These are phyloP conservation scores for Gelatoporia subvermispora DNA, from an alignment of 768 basidiomycete genomes.

Conservation along the genomic window DNA sequence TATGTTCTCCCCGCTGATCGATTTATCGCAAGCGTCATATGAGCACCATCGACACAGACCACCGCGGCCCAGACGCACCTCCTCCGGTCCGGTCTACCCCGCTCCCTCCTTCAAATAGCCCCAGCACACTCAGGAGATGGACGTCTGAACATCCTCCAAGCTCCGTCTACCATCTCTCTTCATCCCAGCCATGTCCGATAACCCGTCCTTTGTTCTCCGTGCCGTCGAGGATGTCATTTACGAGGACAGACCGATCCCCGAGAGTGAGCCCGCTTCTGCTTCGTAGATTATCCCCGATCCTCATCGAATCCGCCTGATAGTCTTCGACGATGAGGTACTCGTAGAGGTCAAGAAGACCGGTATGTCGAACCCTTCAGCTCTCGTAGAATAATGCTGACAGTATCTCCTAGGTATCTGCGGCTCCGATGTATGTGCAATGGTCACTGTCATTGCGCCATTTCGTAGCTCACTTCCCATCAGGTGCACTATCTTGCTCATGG, in stretches of 20 bases:
- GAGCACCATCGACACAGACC: no score
- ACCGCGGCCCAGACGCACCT: constrained; percentile 12
- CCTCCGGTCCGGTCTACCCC: constrained; percentile 16
- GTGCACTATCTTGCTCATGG: constrained; percentile 80
- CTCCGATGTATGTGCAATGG: constrained; percentile 58
- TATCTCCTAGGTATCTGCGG: constrained; percentile 73
- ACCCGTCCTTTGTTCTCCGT: constrained; percentile 75
- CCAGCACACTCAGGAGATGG: constrained; percentile 1
- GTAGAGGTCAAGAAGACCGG: constrained; percentile 92
- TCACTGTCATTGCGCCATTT: constrained; percentile 7
- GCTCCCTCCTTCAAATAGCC: constrained; percentile 10
- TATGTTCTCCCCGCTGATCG: no score
- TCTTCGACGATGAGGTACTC: constrained; percentile 72
- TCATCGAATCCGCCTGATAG: constrained; percentile 29
- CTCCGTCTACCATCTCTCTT: constrained; percentile 4
- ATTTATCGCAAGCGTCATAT: no score
- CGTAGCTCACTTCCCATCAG: constrained; percentile 29
- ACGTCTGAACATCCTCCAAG: neutral
- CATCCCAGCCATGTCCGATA: constrained; percentile 53
- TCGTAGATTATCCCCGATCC: neutral
- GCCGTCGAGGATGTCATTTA: constrained; percentile 64
- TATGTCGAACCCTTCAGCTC: constrained; percentile 23
- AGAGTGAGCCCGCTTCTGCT: constrained; percentile 34
- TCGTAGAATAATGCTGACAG: constrained; percentile 2
- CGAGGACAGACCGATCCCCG: constrained; percentile 72